A percentile compares a stretch with the other conserved stretches of the same genome.
Conservation (phyloP, 163 green algal genomes). For the Chlorella variabilis region DNA sequence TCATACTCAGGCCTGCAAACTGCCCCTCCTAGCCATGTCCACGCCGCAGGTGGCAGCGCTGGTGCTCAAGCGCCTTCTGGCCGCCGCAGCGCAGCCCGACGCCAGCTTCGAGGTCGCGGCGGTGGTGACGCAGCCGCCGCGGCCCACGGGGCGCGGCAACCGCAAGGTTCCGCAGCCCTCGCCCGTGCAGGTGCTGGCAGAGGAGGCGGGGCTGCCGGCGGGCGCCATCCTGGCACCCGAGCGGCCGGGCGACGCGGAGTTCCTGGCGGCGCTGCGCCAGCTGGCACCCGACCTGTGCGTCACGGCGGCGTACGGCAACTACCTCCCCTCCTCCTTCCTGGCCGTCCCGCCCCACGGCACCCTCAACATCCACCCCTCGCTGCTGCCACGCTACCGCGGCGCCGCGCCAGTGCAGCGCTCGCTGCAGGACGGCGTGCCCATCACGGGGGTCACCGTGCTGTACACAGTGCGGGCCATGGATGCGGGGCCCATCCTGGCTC, state of each 20-base stretch:
- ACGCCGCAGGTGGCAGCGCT: constrained; percentile 64
- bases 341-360: constrained; percentile 86
- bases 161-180: constrained; percentile 69
- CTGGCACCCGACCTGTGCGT: constrained; percentile 92
- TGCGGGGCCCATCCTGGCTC: constrained; percentile 88
- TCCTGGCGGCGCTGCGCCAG: constrained; percentile 73
- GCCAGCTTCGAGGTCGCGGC: constrained; percentile 76
- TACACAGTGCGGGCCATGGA: constrained; percentile 96
- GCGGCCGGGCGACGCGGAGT: constrained; percentile 70
- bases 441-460: constrained; percentile 87
- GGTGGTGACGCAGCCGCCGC: constrained; percentile 92
- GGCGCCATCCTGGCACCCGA: constrained; percentile 67
- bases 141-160: constrained; percentile 77
- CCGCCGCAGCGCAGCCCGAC: constrained; percentile 49
- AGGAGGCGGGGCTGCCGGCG: constrained; percentile 47
- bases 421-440: constrained; percentile 73
- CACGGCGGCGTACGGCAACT: constrained; percentile 96
- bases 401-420: constrained; percentile 94
- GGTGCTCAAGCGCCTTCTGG: constrained; percentile 72
- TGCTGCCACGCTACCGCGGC: constrained; percentile 93
- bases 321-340: constrained; percentile 92
- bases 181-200: constrained; percentile 77
- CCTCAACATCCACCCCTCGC: constrained; percentile 98
- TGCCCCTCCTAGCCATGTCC: no score
- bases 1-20: no score